Evolutionary conservation across 768 basidiomycete genomes (phyloP), one percentile per base, ranked within the genome.

Genomic region (Amanita rimosa): DNA sequence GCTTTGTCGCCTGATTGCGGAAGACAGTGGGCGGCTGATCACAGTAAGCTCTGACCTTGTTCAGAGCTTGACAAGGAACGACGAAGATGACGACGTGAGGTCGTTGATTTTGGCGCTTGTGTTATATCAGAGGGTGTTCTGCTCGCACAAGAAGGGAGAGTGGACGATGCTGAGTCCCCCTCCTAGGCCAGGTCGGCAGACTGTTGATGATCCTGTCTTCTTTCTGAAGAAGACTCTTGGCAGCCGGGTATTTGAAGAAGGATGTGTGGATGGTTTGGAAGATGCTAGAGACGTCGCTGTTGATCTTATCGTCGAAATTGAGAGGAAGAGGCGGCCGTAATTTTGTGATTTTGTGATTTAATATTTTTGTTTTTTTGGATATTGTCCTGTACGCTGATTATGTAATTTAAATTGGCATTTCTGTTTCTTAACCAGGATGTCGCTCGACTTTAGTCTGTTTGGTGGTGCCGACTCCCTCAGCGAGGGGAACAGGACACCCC

Each of bases 381-480:
- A 40, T 34, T 27, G 29, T 10, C 9, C 4, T 29, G 29, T 10
- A 29, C 10, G 10, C 29, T 29, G 29, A 29, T 29, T 29, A 29
- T 29, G 29, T 29, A 29, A 29, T 29, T 29, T 29, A 11, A 29
- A 29, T 3, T 27, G 3, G 6, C 27, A 8, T 1, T 9, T 0
- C 27, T 1, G 9, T 49, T 39, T 27, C 27, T 37, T 19, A n/a
- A 46, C 48, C 33, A 42, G 13, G 6, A 49, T 49, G 50, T 13
- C 43, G 3, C 29, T 56, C 85, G 86, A 90, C 60, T 90, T 78
- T 63, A 88, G 85, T 56, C 73, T 82, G 46, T 87, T 76, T 53
- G 90, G 90, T 41, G 90, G 90, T 5, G 90, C 90, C 8, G 90
- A 94, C 55, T 80, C 83, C 1, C 66, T 85, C 33, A 54, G 68